These are phyloP conservation scores for Eimeria zaria DNA, from an alignment of 169 alveolate genomes.

Conservation along the genomic window DNA sequence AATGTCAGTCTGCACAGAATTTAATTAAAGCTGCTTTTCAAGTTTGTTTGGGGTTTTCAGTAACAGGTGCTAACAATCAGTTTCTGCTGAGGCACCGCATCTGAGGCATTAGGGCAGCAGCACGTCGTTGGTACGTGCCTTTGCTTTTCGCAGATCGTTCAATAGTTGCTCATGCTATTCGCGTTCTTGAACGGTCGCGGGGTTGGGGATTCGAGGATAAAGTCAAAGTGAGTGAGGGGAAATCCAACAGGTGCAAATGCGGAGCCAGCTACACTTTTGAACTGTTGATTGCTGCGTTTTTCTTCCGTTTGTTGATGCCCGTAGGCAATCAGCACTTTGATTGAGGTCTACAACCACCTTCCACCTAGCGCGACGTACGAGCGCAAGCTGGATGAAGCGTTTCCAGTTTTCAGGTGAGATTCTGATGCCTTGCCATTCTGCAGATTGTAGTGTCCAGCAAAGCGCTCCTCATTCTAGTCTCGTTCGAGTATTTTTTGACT, in stretches of 20 bases:
- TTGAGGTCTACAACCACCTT: slow-evolving; percentile 85
- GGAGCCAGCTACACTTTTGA: background rate
- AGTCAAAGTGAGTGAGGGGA: slow-evolving; percentile 45
- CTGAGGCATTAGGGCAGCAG: background rate
- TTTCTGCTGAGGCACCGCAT: background rate
- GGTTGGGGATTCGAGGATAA: slow-evolving; percentile 86
- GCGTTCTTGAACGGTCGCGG: slow-evolving; percentile 86
- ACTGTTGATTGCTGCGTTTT: background rate
- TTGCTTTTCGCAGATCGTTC: slow-evolving; percentile 70
- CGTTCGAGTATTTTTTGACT: background rate
- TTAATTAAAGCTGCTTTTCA: background rate
- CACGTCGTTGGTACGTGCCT: background rate
- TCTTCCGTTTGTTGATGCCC: background rate
- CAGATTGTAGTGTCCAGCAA: background rate
- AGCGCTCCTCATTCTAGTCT: background rate
- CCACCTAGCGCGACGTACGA: slow-evolving; percentile 82
- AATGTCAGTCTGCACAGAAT: slow-evolving; percentile 79
- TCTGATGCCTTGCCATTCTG: background rate
- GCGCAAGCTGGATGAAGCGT: slow-evolving; percentile 81
- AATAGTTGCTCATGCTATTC: slow-evolving; percentile 84
- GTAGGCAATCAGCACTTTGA: slow-evolving; percentile 84
- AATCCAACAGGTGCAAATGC: background rate
- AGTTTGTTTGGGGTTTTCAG: background rate
- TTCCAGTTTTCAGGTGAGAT: slow-evolving; percentile 83
- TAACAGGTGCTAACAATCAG: background rate